Evolutionary conservation across 208 protist genomes (phyloP), one percentile per base, ranked within the genome.

Genomic region (Trichomonas vaginalis): DNA sequence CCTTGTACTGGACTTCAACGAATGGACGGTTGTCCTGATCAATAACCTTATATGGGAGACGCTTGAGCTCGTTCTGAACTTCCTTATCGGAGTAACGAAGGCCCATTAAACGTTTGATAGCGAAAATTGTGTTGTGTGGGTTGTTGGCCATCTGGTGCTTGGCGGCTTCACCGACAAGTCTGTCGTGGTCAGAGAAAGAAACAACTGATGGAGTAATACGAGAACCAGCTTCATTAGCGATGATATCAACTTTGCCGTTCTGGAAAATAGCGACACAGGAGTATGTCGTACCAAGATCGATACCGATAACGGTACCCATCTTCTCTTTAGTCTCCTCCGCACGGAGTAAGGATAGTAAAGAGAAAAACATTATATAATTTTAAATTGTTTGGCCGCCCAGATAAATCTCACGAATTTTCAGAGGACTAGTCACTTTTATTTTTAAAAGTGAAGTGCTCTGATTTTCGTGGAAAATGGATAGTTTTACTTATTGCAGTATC

Each of bases 181-280:
- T 86, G 95, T 97, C 96, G 46, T 42, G 87, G 40, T 96, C 98
- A 95, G 98, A 98, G 97, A 99, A 99, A 27, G 99, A 98, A 40
- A 99, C 99, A 87, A 98, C 99, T 10, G 99, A 99, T 35, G 99
- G 99, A 23, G 99, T 99, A 46, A 98, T 99, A 95, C 99, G 98
- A 97, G 99, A 99, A 96, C 99, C 99, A 82, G 98, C 98, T 95
- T 99, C 98, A 96, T 99, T 99, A n/a, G 99, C 97, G 88, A 99
- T 99, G 96, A 99, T 99, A 97, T 99, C 98, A 15, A 97, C 97
- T 79, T 96, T 95, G 61, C 97, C 97, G 83, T 97, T 97, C 95
- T 97, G 96, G 79, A 83, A 97, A 42, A 97, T 97, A 35, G 96
- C 97, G 3, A 98, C 97, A 95, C 97, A 97, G 15, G 96, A 97